These are phyloP conservation scores for Epichloe amarillans DNA, from an alignment of 2,329 filamentous ascomycete genomes.

Conservation along the genomic window DNA sequence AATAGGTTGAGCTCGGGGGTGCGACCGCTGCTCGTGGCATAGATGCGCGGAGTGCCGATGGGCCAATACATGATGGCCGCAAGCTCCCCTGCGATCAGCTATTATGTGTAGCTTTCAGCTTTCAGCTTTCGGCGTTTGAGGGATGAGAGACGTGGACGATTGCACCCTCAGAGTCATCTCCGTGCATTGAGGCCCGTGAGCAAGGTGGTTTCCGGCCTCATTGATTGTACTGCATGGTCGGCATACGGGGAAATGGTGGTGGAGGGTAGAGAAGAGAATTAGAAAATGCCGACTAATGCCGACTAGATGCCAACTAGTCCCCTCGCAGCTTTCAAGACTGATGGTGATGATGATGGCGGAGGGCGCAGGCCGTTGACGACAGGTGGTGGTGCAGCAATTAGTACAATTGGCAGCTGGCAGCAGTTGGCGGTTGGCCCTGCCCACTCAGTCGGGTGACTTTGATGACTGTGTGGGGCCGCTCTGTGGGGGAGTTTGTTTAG, in stretches of 20 bases:
- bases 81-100: constrained; percentile 13
- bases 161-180: constrained; percentile 15
- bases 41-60: constrained; percentile 70
- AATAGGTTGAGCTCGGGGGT: constrained; percentile 34
- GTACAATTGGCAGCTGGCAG: too few relatives aligned
- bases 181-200: not conserved
- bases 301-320: too few relatives aligned
- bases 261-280: too few relatives aligned
- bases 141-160: constrained; percentile 7
- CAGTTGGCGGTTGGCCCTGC: too few relatives aligned
- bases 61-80: constrained; percentile 72
- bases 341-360: not conserved
- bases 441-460: too few relatives aligned
- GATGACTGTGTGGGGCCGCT: too few relatives aligned
- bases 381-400: too few relatives aligned
- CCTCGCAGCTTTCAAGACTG: too few relatives aligned
- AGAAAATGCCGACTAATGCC: too few relatives aligned
- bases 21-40: constrained; percentile 60
- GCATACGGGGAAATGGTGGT: not conserved
- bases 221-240: not conserved
- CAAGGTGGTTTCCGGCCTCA: not conserved
- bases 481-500: too few relatives aligned
- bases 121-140: constrained; percentile 7
- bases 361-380: too few relatives aligned
- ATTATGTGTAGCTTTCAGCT: constrained; percentile 6